Percentiles rank a stretch among this genome's conserved stretches.
phyloP scores from a whole-genome alignment of 2,329 filamentous ascomycete genomes.

The Chaetothyriales sp. region DNA sequence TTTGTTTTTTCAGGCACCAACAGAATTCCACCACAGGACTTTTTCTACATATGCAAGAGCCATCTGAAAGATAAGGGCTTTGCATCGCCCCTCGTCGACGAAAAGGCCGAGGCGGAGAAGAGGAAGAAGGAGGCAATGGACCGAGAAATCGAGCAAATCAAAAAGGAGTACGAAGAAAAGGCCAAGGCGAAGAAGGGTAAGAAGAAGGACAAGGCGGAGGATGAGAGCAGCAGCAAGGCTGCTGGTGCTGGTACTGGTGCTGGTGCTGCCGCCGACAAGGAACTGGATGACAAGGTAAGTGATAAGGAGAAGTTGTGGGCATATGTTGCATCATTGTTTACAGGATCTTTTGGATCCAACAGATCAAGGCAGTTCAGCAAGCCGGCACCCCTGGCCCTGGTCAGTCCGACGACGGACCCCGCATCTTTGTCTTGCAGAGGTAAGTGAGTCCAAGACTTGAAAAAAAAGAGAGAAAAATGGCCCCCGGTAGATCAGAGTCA shows the following conservation, averaged over 20 bases:
- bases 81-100: constrained; percentile 42
- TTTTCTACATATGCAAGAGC: constrained; percentile 75
- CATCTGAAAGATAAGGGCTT: constrained; percentile 77
- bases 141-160: constrained; percentile 32
- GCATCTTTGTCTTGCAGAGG: constrained; percentile 74
- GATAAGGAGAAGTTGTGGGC: neutral
- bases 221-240: constrained; percentile 31
- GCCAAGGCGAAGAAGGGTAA: constrained; percentile 55
- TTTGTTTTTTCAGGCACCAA: neutral
- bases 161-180: constrained; percentile 55
- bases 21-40: constrained; percentile 43
- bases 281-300: constrained; percentile 40
- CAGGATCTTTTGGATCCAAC: neutral
- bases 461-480: too few relatives aligned
- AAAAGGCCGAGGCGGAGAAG: constrained; percentile 28
- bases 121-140: constrained; percentile 30
- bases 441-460: constrained; percentile 30
- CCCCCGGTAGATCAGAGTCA: too few relatives aligned
- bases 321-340: neutral
- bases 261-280: constrained; percentile 22
- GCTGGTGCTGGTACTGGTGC: too few relatives aligned
- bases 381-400: constrained; percentile 22
- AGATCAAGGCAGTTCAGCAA: constrained; percentile 36
- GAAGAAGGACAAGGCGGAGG: constrained; percentile 34
- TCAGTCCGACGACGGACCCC: constrained; percentile 47